Evolutionary conservation across 441 rosid genomes (phyloP).

Genomic region (Populus hybrid): DNA sequence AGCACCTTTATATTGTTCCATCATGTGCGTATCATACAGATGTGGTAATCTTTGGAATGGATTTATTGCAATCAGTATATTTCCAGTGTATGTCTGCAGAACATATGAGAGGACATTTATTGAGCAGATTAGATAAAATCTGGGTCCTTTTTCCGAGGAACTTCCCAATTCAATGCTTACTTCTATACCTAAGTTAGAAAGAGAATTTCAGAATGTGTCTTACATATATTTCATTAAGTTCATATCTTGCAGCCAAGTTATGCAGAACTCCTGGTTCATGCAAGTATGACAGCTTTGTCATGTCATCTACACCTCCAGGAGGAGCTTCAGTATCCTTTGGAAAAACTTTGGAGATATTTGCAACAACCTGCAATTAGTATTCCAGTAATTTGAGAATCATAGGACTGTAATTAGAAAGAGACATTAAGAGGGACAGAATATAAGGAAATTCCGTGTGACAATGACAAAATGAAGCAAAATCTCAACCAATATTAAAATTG

Average conservation of each 20-base stretch:
- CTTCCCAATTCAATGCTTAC: constrained; percentile 8
- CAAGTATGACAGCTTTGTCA: constrained; percentile 98
- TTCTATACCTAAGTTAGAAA: constrained; percentile 5
- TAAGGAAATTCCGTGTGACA: constrained; percentile 14
- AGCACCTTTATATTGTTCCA: constrained; percentile 99
- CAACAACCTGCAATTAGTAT: constrained; percentile 59
- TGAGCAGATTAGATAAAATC: constrained; percentile 8
- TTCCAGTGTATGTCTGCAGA: constrained; percentile 97
- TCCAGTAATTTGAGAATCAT: constrained; percentile 14
- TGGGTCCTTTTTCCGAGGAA: background rate
- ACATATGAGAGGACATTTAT: constrained; percentile 15
- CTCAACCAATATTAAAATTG: constrained; percentile 10
- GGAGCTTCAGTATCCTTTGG: constrained; percentile 98
- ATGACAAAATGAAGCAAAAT: constrained; percentile 18
- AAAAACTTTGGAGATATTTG: constrained; percentile 71
- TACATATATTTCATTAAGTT: constrained; percentile 97
- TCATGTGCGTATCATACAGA: constrained; percentile 98
- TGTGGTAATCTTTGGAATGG: constrained; percentile 99
- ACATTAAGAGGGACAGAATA: background rate
- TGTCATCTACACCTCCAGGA: constrained; percentile 99
- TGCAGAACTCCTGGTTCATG: constrained; percentile 98
- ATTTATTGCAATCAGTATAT: constrained; percentile 94
- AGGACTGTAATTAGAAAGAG: background rate
- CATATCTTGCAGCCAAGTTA: constrained; percentile 91
- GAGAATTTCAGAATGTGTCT: constrained; percentile 23